Evolutionary conservation across 129 eudicot genomes (phyloP), one percentile per base, ranked within the genome.

Genomic region (Deinandra increscens): DNA sequence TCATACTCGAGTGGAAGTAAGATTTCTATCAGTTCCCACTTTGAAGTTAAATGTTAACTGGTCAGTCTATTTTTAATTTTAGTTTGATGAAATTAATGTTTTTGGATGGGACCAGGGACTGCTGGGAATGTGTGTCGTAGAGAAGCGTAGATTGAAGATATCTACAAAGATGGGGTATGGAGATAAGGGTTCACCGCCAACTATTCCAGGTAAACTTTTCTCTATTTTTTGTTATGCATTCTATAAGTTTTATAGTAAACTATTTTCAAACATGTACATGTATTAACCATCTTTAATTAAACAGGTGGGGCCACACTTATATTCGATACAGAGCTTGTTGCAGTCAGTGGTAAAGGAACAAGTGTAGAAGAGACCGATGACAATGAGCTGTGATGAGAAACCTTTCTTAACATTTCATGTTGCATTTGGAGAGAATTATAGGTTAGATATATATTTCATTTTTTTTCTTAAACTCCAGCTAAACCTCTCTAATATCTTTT

Each of bases 41-140:
- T n/a, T n/a, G n/a, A n/a, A n/a, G n/a, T n/a, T n/a, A n/a, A n/a
- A n/a, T n/a, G n/a, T n/a, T n/a, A n/a, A n/a, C n/a, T n/a, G 33
- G 53, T 37, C 13, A 4, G 29, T 20, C 0, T 60, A 1, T 39
- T 26, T 3, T 12, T 48, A 23, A 5, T 65, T 37, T 7, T 14
- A 4, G 44, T 50, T 51, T 26, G 58, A 76, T 36, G 41, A 66
- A 34, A 45, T 73, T 54, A 42, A 29, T 9, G 54, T 75, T 78
- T 62, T 89, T 89, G 99, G 99, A 64, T 94, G 99, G 99, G 99
- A 94, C 70, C 99, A 94, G 76, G 99, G 99, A 66, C 69, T 94
- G 4, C 59, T 94, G 67, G 99, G 99, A 38, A 94, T 94, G 99
- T 94, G 99, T 51, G 85, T 94, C 7, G 99, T 97, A 12, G 99